Conservation (phyloP, 2,329 filamentous ascomycete species). For the Sarocladium kiliense region DNA sequence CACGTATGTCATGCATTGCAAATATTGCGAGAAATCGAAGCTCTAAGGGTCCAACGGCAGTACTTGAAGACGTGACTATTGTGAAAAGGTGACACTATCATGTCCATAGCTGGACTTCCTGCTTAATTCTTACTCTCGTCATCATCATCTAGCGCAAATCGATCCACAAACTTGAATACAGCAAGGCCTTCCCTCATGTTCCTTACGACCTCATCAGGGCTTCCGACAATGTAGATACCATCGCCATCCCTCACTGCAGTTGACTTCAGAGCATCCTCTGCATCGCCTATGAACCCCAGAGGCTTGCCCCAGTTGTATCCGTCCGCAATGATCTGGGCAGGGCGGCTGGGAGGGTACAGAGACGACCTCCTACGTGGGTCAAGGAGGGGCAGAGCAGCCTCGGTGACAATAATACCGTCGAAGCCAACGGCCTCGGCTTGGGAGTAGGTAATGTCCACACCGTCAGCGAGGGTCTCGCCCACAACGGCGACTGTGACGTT, state of each 20-base stretch:
- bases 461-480: conserved; percentile 48
- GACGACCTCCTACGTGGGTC: conserved; percentile 35
- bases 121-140: not conserved
- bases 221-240: conserved; percentile 34
- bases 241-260: conserved; percentile 38
- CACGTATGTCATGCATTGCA: conserved; percentile 6
- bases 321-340: conserved; percentile 57
- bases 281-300: conserved; percentile 52
- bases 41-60: too few species aligned
- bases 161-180: conserved; percentile 60
- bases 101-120: too few species aligned
- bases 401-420: conserved; percentile 56
- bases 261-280: conserved; percentile 28
- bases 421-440: conserved; percentile 57
- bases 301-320: conserved; percentile 68
- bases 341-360: conserved; percentile 59
- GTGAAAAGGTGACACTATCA: too few species aligned
- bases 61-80: too few species aligned
- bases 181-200: conserved; percentile 53
- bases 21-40: not conserved
- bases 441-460: conserved; percentile 60
- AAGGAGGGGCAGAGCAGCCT: conserved; percentile 51
- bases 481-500: conserved; percentile 57
- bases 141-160: conserved; percentile 52
- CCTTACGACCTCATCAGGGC: conserved; percentile 33